Evolutionary conservation across 2,329 filamentous ascomycete species (phyloP).

Genomic region (Didymella sp.): DNA sequence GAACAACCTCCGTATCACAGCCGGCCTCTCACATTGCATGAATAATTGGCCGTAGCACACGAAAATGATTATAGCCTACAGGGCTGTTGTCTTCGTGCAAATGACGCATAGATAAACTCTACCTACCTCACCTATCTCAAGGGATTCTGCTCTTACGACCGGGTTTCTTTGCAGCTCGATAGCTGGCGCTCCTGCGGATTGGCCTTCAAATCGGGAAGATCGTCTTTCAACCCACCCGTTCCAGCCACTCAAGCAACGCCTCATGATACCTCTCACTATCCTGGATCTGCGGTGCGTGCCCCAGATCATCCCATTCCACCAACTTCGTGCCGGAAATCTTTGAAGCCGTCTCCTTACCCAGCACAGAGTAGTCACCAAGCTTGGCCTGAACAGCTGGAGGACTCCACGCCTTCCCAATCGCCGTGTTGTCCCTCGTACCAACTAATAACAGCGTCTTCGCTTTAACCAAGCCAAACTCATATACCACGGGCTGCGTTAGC

Average conservation of each 20-base stretch:
- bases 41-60: too few relatives aligned
- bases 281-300: conserved; percentile 63
- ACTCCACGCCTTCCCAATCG: conserved; percentile 62
- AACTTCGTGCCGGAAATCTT: conserved; percentile 55
- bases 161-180: too few relatives aligned
- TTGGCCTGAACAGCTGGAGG: conserved; percentile 31
- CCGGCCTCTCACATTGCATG: too few relatives aligned
- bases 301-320: conserved; percentile 57
- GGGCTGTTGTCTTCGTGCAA: too few relatives aligned
- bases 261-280: conserved; percentile 57
- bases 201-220: too few relatives aligned
- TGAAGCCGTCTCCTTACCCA: conserved; percentile 56
- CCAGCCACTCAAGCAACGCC: conserved; percentile 57
- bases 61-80: too few relatives aligned
- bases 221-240: not conserved
- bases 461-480: conserved; percentile 58
- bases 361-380: conserved; percentile 59
- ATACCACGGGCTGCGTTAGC: conserved; percentile 60
- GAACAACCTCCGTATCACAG: too few relatives aligned
- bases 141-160: too few relatives aligned
- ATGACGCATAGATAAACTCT: too few relatives aligned
- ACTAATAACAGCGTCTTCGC: conserved; percentile 59
- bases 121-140: too few relatives aligned
- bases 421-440: conserved; percentile 62
- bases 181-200: too few relatives aligned